Conservation (phyloP, 2,329 filamentous ascomycete genomes). For the Keithomyces neogunnii region DNA sequence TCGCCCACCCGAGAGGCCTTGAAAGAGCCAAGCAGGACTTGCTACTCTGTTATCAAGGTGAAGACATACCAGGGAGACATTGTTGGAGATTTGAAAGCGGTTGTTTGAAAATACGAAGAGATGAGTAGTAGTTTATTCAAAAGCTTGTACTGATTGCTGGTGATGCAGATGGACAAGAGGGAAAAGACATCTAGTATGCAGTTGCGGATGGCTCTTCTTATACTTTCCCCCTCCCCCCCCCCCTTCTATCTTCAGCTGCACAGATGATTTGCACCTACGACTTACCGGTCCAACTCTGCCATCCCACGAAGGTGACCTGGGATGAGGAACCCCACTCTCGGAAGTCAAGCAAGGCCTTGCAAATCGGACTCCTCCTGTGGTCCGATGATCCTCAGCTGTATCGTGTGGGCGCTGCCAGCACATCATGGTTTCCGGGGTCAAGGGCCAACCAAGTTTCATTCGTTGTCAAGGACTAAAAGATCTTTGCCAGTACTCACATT, state of each 20-base stretch:
- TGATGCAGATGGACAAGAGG: not conserved
- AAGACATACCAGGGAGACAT: constrained; percentile 12
- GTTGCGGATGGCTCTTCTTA: constrained; percentile 4
- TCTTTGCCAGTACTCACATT: not conserved
- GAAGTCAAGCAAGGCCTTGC: not conserved
- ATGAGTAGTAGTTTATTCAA: not conserved
- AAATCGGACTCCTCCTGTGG: not conserved
- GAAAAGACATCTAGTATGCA: not conserved
- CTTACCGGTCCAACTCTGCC: not conserved
- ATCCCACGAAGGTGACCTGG: not conserved
- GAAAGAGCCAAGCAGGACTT: not conserved
- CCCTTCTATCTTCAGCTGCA: not conserved
- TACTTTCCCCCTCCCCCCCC: not conserved
- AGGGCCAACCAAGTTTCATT: not conserved
- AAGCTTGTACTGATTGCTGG: not conserved
- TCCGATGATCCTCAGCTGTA: constrained; percentile 4
- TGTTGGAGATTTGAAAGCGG: not conserved
- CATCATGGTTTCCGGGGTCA: not conserved
- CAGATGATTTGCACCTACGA: not conserved
- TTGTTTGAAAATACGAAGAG: not conserved
- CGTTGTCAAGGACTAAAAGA: not conserved
- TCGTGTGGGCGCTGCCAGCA: not conserved
- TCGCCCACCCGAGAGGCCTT: not conserved
- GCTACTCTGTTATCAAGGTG: not conserved
- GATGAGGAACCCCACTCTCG: not conserved